Base-by-base conservation (phyloP, 495 filamentous ascomycete species). In the Penicillium egyptiacum region DNA sequence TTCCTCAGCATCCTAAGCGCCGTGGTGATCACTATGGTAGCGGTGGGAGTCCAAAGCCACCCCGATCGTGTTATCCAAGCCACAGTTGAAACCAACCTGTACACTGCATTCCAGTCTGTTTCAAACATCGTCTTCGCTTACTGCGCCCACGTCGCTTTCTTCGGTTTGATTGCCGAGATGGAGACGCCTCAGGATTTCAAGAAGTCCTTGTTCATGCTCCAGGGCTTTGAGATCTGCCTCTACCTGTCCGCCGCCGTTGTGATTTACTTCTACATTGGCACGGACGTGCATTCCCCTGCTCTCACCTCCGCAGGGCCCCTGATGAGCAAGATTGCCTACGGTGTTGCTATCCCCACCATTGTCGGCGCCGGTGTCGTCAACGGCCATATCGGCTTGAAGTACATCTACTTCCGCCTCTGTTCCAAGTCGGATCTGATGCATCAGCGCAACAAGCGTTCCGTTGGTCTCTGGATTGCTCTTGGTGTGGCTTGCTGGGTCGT, bases 121-220 rank as follows among this genome's bases (percentile, higher is more conserved):
- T 77, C 79, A 6, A 81, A 82, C 62, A 81, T 81, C 47, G 75
- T 80, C 58, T 80, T 82, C 59, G 78, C 78, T 26, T 80, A 79
- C 68, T 81, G 81, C 76, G 76, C 87, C 57, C 81, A 90, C 75
- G 76, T 89, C 64, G 82, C 86, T 62, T 87, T 90, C 75, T 89
- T 92, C 76, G 82, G 78, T 54, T 85, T 93, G 65, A 88, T 90
- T 64, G 82, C 86, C 56, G 89, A 93, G 68, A 87, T 93, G 81
- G 82, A 86, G 62, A 79, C 82, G 0, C 88, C 88, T 1, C 63
- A 70, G 41, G 83, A 89, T 63, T 90, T 82, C 64, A 75, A 78
- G 53, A 89, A 88, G 74, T 80, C 88, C 2, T 80, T 91, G 33
- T 79, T 78, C 56, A 66, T 84, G 52, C 82, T 89, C 3, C 86